Base-by-base conservation (phyloP, 148 eudicot genomes). In the Polygonum maritimum region DNA sequence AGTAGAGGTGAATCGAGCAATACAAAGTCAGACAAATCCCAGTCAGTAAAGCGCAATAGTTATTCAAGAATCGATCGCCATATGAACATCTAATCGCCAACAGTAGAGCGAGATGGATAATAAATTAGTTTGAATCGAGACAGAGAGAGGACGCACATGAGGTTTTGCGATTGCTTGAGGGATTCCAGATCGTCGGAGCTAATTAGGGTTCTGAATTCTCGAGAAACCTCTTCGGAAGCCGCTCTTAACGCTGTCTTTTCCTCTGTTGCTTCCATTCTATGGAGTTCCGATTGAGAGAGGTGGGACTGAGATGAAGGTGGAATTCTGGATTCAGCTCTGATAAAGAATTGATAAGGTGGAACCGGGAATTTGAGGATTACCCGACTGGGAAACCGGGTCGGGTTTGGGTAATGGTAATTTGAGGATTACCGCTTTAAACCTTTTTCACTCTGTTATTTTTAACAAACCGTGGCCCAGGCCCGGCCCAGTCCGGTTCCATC, bases 111-210 rank as follows among this genome's bases (percentile, higher is more conserved):
- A 67, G 14, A 35, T 2, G 44, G 16, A 45, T 38, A 3, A 21
- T 44, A 19, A 72, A 19, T n/a, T 21, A 44, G 19, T 7, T 44
- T 44, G 4, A 72, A 48, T 44, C 40, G 54, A 72, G 52, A 45
- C 16, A 14, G 52, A 44, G 45, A 26, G 55, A 39, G 52, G 52
- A 76, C 38, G 49, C 79, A 88, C 92, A 89, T 89, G 83, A 89
- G 87, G 78, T 81, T 79, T 77, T 89, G 90, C 70, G 81, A 71
- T 73, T 87, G 87, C 69, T 85, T 87, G 76, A 89, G 73, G 52
- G 90, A 80, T 44, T 85, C 85, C 79, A 87, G 73, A 52, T 85
- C 84, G n/a, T 84, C 78, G 10, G 85, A 78, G 73, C 81, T 71
- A 19, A 85, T 81, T 76, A 85, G 86, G 73, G 86, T 82, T 80